Evolutionary conservation across 345 rosid species (phyloP).

Genomic region (Populus simonii): DNA sequence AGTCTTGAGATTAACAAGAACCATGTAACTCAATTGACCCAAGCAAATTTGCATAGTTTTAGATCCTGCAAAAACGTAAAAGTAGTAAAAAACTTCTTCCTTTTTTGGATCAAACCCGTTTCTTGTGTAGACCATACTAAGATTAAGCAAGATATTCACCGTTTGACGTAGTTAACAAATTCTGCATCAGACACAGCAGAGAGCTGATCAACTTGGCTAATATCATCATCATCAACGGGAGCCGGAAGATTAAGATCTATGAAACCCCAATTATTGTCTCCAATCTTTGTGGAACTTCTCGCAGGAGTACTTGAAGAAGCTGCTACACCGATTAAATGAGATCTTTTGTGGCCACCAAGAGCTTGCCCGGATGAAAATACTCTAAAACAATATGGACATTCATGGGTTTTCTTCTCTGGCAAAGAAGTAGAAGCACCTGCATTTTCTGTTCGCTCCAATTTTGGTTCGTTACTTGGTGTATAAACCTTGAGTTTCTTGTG

Average conservation of each 20-base stretch:
- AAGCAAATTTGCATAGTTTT: constrained; percentile 27
- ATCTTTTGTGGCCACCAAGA: constrained; percentile 93
- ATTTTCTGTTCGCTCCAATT: constrained; percentile 36
- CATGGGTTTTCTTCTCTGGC: constrained; percentile 50
- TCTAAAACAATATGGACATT: constrained; percentile 80
- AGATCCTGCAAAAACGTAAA: constrained; percentile 40
- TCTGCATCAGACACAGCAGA: constrained; percentile 70
- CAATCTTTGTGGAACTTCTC: constrained; percentile 25
- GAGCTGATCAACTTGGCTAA: constrained; percentile 51
- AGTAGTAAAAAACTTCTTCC: constrained; percentile 41
- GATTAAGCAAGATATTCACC: constrained; percentile 20
- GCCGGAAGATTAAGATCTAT: constrained; percentile 97
- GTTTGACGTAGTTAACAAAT: constrained; percentile 35
- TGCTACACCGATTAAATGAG: constrained; percentile 52
- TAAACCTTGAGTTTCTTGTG: constrained; percentile 61
- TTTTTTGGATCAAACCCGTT: constrained; percentile 30
- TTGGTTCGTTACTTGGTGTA: constrained; percentile 23
- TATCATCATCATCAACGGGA: constrained; percentile 64
- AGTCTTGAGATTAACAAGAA: constrained; percentile 27
- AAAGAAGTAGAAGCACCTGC: constrained; percentile 24
- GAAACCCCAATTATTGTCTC: constrained; percentile 27
- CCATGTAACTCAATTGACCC: constrained; percentile 7
- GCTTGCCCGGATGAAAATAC: constrained; percentile 95
- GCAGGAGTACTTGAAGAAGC: constrained; percentile 27
- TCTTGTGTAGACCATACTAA: constrained; percentile 15